Evolutionary conservation across 805 yeast species (phyloP).

Genomic region (Maudiozyma serrabonitensis): DNA sequence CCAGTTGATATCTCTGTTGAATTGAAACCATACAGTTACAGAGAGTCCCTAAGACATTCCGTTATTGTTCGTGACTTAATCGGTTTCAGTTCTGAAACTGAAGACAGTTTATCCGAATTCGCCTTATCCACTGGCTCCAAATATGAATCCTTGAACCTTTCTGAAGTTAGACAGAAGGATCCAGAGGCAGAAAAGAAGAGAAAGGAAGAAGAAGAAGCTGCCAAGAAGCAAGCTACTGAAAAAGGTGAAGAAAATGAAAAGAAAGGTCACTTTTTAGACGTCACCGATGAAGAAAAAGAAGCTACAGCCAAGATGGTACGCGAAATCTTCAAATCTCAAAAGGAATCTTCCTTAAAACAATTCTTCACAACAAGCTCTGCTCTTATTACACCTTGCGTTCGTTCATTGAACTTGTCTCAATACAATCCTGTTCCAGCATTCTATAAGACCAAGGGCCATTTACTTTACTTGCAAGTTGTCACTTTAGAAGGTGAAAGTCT

Average conservation of each 20-base stretch:
- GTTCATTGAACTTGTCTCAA: constrained; percentile 59
- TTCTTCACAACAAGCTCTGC: constrained; percentile 14
- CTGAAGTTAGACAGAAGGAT: constrained; percentile 11
- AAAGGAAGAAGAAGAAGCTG: constrained; percentile 10
- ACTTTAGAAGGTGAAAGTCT: constrained; percentile 75
- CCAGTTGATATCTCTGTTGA: constrained; percentile 14
- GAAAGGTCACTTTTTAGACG: constrained; percentile 17
- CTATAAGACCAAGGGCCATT: constrained; percentile 61
- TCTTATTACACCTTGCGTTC: constrained; percentile 32
- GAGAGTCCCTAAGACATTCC: constrained; percentile 26
- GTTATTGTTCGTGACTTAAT: constrained; percentile 25
- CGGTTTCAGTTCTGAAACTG: constrained; percentile 27
- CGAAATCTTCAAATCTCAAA: constrained; percentile 17
- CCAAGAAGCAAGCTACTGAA: constrained; percentile 5
- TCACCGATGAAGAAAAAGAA: constrained; percentile 25
- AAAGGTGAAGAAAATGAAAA: constrained; percentile 10
- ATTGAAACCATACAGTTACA: constrained; percentile 22
- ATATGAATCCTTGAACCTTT: constrained; percentile 20
- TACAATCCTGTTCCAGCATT: constrained; percentile 81
- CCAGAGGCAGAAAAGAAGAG: constrained; percentile 7
- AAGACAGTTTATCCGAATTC: constrained; percentile 25
- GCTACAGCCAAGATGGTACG: constrained; percentile 15
- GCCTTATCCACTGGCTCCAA: constrained; percentile 26
- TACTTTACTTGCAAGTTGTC: constrained; percentile 62
- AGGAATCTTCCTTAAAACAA: constrained; percentile 10